Percentiles rank a stretch among this genome's conserved stretches.
Conservation (phyloP, 2,329 filamentous ascomycete genomes). For the Emergomyces pasteurianus region DNA sequence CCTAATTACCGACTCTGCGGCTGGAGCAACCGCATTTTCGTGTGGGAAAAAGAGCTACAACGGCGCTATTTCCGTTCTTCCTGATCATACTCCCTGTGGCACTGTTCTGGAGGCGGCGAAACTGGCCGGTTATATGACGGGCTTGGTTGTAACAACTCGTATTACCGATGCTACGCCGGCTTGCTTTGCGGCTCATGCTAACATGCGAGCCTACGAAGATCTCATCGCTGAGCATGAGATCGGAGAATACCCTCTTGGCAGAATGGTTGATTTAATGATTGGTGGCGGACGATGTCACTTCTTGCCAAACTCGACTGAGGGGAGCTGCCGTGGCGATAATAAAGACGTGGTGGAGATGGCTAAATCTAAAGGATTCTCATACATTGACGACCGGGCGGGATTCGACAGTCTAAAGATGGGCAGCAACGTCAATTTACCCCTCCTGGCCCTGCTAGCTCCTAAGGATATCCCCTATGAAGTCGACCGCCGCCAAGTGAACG, state of each 20-base stretch:
- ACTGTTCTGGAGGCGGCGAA: slow-evolving; percentile 92
- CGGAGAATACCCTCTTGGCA: slow-evolving; percentile 73
- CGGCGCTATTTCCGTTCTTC: slow-evolving; percentile 81
- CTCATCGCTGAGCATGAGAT: slow-evolving; percentile 86
- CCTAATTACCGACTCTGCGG: slow-evolving; percentile 87
- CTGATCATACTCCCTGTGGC: slow-evolving; percentile 75
- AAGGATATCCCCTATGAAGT: slow-evolving; percentile 86
- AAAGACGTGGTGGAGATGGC: slow-evolving; percentile 65
- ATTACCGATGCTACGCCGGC: slow-evolving; percentile 94
- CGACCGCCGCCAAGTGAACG: slow-evolving; percentile 66
- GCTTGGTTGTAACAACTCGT: slow-evolving; percentile 86
- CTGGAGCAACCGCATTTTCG: slow-evolving; percentile 93
- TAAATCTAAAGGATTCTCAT: slow-evolving; percentile 67
- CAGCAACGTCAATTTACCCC: slow-evolving; percentile 57
- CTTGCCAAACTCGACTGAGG: slow-evolving; percentile 64
- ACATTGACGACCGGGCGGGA: slow-evolving; percentile 56
- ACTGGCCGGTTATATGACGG: slow-evolving; percentile 79
- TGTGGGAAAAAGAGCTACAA: slow-evolving; percentile 94
- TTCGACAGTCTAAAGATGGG: slow-evolving; percentile 66
- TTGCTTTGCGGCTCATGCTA: slow-evolving; percentile 83
- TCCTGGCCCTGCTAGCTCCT: slow-evolving; percentile 74
- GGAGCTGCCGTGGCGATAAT: slow-evolving; percentile 71
- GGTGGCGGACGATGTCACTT: slow-evolving; percentile 93
- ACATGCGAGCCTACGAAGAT: slow-evolving; percentile 69
- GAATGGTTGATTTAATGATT: slow-evolving; percentile 82